phyloP scores from a whole-genome alignment of 176 grass and related monocot species.

The Triticum monococcum region DNA sequence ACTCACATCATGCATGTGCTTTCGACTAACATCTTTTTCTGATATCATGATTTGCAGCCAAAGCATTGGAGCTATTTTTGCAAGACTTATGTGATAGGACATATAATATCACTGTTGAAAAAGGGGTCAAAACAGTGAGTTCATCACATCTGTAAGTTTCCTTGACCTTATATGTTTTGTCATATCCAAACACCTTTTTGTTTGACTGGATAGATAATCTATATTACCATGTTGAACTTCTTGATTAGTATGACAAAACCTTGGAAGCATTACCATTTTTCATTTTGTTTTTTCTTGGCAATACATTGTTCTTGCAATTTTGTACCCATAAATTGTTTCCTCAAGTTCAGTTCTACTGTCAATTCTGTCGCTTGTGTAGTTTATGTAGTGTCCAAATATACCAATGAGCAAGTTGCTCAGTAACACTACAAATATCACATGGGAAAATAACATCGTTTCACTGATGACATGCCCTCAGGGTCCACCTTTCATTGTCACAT shows the following conservation, averaged over 20 bases:
- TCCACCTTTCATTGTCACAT: neutral
- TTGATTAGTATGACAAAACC: neutral
- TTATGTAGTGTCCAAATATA: neutral
- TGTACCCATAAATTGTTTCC: neutral
- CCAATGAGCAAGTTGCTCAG: neutral
- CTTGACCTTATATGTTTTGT: slow-evolving; percentile 4
- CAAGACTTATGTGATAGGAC: slow-evolving; percentile 96
- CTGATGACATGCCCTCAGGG: neutral
- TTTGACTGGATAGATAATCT: neutral
- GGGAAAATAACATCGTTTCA: neutral
- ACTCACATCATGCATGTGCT: neutral
- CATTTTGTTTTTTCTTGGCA: neutral
- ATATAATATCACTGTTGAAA: slow-evolving; percentile 68
- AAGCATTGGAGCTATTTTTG: slow-evolving; percentile 96
- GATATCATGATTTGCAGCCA: slow-evolving; percentile 56
- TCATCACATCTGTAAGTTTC: slow-evolving; percentile 87
- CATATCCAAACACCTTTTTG: neutral
- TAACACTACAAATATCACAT: neutral
- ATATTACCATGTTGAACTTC: neutral
- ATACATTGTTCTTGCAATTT: neutral
- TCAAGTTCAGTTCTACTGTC: neutral
- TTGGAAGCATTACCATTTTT: neutral
- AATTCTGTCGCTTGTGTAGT: neutral
- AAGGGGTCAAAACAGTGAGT: slow-evolving; percentile 81
- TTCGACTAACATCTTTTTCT: neutral